These are phyloP conservation scores for Mucor saturninus DNA, from an alignment of 371 early-diverging fungal genomes.

Conservation along the genomic window DNA sequence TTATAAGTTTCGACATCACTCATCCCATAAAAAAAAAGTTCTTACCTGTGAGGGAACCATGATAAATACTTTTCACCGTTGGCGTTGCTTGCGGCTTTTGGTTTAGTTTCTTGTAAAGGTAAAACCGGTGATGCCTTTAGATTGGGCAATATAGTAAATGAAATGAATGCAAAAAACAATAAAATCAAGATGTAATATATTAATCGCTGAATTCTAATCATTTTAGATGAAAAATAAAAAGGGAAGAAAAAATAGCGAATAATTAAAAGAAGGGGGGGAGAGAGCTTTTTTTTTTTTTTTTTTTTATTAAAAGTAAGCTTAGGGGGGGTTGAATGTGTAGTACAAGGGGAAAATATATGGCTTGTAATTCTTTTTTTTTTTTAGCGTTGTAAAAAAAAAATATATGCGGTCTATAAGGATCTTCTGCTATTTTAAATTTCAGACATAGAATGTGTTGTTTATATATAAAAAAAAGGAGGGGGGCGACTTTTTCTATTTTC, in stretches of 20 bases:
- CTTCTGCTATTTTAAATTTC: too few relatives aligned
- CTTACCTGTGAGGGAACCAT: slow-evolving; percentile 41
- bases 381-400: too few relatives aligned
- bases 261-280: neutral
- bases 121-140: slow-evolving; percentile 5
- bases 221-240: slow-evolving; percentile 13
- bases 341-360: slow-evolving; percentile 12
- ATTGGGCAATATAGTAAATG: slow-evolving; percentile 16
- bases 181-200: slow-evolving; percentile 24
- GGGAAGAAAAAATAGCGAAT: neutral
- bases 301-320: neutral
- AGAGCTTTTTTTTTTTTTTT: neutral
- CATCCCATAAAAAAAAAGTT: neutral
- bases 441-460: too few relatives aligned
- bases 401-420: too few relatives aligned
- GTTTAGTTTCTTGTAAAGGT: neutral
- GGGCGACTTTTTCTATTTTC: too few relatives aligned
- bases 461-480: too few relatives aligned
- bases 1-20: neutral
- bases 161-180: slow-evolving; percentile 23
- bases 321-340: slow-evolving; percentile 5
- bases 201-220: slow-evolving; percentile 28
- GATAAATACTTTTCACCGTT: slow-evolving; percentile 32
- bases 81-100: slow-evolving; percentile 8
- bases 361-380: slow-evolving; percentile 1